Base-by-base conservation (phyloP, 148 eudicot genomes). In the Amaranthus hypochondriacus region DNA sequence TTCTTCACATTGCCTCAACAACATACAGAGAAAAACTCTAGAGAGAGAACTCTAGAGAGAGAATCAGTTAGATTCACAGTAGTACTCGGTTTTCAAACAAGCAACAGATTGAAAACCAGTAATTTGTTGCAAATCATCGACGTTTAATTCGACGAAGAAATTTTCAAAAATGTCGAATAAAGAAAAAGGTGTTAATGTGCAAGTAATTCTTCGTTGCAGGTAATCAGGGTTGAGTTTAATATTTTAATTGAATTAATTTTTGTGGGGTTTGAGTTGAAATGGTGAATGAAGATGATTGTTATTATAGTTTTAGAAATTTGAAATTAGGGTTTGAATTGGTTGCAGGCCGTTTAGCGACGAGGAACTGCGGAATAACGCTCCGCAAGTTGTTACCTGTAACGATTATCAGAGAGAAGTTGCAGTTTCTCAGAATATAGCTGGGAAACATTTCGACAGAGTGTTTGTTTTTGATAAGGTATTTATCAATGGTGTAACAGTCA, bases 191-290 rank as follows among this genome's bases (percentile, higher is more conserved):
- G 98, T 93, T 4, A 93, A 93, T 71, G 98, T 92, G 42, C 98
- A 92, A 81, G 98, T 94, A 7, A 85, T 94, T 56, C 96, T 94
- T 52, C 97, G 98, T 62, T 94, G 98, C 89, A 89, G 98, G 97
- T 91, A 78, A 28, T 65, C 9, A 1, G 8, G 2, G 0, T 69
- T 68, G 42, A 50, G 5, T 39, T 7, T 6, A 7, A 39, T 9
- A 1, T 11, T 68, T 52, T n/a, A 44, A 5, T 62, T 42, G 48
- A 5, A 44, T 42, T 13, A 10, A 10, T 55, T 60, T 70, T 9
- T 8, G 43, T 56, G 60, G 60, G 5, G 0, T 21, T 69, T 51
- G 3, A 21, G 21, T 6, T 9, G 8, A 5, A 39, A 49, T 48
- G 48, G 9, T 39, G 56, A 52, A 14, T 48, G 12, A 21, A 43